Base-by-base conservation (phyloP, 768 basidiomycete species). In the Calvatia gigantea region DNA sequence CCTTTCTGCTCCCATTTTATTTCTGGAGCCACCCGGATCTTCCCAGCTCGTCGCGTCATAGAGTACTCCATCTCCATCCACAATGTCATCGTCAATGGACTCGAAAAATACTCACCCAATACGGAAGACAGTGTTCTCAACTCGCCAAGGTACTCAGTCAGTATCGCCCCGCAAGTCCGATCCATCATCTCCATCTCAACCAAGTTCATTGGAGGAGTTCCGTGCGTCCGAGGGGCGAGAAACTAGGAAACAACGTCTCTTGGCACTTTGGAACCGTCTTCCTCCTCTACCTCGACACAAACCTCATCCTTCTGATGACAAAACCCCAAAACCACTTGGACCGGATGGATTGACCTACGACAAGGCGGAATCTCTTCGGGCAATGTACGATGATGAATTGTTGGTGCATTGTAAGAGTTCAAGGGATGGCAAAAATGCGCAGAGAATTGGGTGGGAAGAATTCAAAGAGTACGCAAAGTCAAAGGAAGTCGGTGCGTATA, bases 321-420 rank as follows among this genome's bases (percentile, higher is more conserved):
- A 19, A 3, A 43, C 48, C 23, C 29, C 44, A 12, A 27, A 43
- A n/a, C 47, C 56, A 7, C 50, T 52, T 3, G 39, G 48, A 19
- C 47, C 51, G 2, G 46, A 62, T 17, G 60, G 59, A n/a, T 61
- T 85, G 58, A 83, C 81, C 43, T 84, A 78, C 31, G 83, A 85
- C 64, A 72, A 79, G 57, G 91, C 86, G 14, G 80, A 84, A 62
- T 70, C 78, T 63, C 72, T 91, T 61, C 75, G 83, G 62, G 79
- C 76, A 44, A 79, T 84, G 70, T 96, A 96, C 72, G 84, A 89
- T 61, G 79, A 81, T 61, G 94, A 96, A 66, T 72, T 97, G 38
- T 71, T 87, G 54, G 73, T 76, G 44, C 74, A 73, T 62, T 83
- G 82, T 68, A 73, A 78, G 19, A 76, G 73, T 45, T 71, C 73